These are phyloP conservation scores for Lantana camara DNA, from an alignment of 257 asterid genomes.

Conservation along the genomic window DNA sequence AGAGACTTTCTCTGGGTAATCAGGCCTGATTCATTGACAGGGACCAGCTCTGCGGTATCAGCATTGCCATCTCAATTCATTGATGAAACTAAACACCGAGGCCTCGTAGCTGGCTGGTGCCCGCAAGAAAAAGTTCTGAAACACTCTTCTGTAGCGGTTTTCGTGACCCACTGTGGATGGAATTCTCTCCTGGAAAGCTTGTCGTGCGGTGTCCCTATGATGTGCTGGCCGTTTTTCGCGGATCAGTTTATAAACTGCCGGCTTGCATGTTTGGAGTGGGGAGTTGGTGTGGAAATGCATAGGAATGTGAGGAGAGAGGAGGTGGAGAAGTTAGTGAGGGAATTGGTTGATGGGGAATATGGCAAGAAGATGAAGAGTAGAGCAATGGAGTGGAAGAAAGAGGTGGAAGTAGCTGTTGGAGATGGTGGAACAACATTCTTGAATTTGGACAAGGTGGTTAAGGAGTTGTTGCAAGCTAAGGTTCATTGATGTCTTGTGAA, in stretches of 20 bases:
- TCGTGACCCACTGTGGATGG: constrained; percentile 28
- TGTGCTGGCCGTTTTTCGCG: constrained; percentile 30
- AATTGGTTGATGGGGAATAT: neutral
- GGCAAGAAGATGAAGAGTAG: neutral
- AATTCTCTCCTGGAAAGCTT: constrained; percentile 28
- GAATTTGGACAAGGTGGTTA: constrained; percentile 13
- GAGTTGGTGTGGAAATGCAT: constrained; percentile 2
- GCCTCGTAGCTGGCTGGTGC: constrained; percentile 23
- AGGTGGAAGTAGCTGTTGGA: constrained; percentile 11
- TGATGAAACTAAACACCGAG: constrained; percentile 18
- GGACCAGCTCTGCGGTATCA: neutral
- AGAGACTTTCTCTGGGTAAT: constrained; percentile 25
- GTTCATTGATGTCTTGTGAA: neutral
- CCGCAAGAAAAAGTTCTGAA: constrained; percentile 26
- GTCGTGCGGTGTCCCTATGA: constrained; percentile 27
- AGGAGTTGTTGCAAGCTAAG: constrained; percentile 15
- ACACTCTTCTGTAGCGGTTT: constrained; percentile 22
- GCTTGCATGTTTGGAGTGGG: constrained; percentile 21
- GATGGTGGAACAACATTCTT: neutral
- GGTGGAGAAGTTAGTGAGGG: neutral
- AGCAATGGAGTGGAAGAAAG: constrained; percentile 26
- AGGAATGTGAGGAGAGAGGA: no score
- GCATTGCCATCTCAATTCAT: constrained; percentile 16
- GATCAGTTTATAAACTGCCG: constrained; percentile 25
- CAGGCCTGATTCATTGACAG: constrained; percentile 9